Conservation (phyloP, 2,329 filamentous ascomycete species). For the Claviceps africana region DNA sequence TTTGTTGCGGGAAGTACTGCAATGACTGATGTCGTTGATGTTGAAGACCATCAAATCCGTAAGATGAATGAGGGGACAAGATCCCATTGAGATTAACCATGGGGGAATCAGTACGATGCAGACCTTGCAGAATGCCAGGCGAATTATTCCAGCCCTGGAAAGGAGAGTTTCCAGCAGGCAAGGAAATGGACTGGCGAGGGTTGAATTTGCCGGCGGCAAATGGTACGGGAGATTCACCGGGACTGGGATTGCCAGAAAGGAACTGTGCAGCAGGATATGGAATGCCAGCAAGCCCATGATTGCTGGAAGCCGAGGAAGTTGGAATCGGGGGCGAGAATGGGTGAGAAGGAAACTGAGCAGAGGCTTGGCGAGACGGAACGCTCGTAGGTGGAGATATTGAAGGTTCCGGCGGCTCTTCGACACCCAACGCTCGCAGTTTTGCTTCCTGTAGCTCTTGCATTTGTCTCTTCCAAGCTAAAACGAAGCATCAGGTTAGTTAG, state of each 20-base stretch:
- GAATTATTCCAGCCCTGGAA: constrained; percentile 51
- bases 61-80: constrained; percentile 51
- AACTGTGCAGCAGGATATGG: constrained; percentile 44
- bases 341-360: constrained; percentile 59
- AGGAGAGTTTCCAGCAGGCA: constrained; percentile 48
- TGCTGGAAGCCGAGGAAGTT: constrained; percentile 63
- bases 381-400: constrained; percentile 54
- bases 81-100: constrained; percentile 37
- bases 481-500: constrained; percentile 7
- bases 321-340: constrained; percentile 76
- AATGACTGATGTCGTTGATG: constrained; percentile 47
- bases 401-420: constrained; percentile 50
- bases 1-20: constrained; percentile 42
- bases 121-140: constrained; percentile 38
- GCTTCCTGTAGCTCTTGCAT: constrained; percentile 75
- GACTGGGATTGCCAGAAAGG: constrained; percentile 47
- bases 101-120: constrained; percentile 49
- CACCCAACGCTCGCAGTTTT: constrained; percentile 81
- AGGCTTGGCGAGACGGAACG: constrained; percentile 51
- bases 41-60: constrained; percentile 37
- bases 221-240: constrained; percentile 56
- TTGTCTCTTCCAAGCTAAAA: constrained; percentile 58
- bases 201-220: constrained; percentile 51
- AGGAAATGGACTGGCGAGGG: constrained; percentile 57
- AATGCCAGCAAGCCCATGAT: constrained; percentile 39